Percentiles rank a stretch among this genome's conserved stretches.
Evolutionary conservation across 495 filamentous ascomycete species (phyloP).

Genomic region (Lophiotrema nucula): DNA sequence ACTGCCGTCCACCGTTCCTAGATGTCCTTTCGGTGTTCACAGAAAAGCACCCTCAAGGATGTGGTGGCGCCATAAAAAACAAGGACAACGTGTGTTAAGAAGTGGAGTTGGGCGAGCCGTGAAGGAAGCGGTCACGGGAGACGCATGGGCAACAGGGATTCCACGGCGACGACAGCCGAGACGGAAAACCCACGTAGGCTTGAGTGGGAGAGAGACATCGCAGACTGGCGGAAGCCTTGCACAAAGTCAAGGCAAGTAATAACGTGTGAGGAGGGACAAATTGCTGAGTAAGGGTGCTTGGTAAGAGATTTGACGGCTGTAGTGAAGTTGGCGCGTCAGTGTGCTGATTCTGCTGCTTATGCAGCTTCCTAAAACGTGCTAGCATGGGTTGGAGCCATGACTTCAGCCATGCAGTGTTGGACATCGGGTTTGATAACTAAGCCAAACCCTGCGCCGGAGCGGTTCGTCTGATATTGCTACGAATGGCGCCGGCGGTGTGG

Average conservation of each 20-base stretch:
- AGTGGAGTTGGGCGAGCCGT: not conserved
- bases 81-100: not conserved
- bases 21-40: not conserved
- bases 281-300: not conserved
- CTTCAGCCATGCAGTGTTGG: too few relatives aligned
- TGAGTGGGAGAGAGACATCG: not conserved
- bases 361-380: too few relatives aligned
- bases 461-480: too few relatives aligned
- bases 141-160: slow-evolving; percentile 2
- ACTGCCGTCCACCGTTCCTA: slow-evolving; percentile 10
- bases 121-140: slow-evolving; percentile 13
- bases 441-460: too few relatives aligned
- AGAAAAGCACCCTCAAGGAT: not conserved
- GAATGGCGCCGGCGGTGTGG: too few relatives aligned
- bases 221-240: not conserved
- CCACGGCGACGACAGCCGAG: not conserved
- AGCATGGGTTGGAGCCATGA: too few relatives aligned
- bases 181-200: not conserved
- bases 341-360: too few relatives aligned
- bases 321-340: too few relatives aligned
- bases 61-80: not conserved
- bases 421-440: too few relatives aligned
- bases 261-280: not conserved
- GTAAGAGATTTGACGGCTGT: too few relatives aligned
- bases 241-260: not conserved